Conservation (phyloP, 768 basidiomycete genomes). For the Amanita thiersii region DNA sequence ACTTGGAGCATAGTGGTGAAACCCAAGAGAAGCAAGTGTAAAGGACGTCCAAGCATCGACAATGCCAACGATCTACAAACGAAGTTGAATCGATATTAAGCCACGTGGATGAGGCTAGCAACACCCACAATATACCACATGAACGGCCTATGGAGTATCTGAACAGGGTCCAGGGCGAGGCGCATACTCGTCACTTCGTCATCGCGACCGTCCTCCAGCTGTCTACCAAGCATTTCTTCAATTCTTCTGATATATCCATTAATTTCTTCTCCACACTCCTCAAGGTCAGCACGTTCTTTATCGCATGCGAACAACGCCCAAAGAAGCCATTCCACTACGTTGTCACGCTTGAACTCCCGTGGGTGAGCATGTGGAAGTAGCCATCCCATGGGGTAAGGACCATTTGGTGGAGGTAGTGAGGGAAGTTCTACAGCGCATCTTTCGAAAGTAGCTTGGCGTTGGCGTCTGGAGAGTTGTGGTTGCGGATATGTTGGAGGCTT, state of each 20-base stretch:
- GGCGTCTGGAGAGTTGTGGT: slow-evolving; percentile 27
- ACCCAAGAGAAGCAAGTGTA: slow-evolving; percentile 34
- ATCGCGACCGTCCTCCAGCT: slow-evolving; percentile 32
- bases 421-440: slow-evolving; percentile 29
- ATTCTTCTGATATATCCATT: slow-evolving; percentile 33
- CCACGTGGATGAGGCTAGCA: not conserved
- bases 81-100: not conserved
- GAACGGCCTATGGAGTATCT: slow-evolving; percentile 46
- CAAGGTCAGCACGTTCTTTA: slow-evolving; percentile 16
- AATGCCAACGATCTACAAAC: slow-evolving; percentile 38
- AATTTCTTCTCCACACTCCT: slow-evolving; percentile 43
- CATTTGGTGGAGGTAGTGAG: slow-evolving; percentile 15
- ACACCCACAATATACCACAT: slow-evolving; percentile 54
- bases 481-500: slow-evolving; percentile 27
- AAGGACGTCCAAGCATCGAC: slow-evolving; percentile 39
- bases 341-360: slow-evolving; percentile 26
- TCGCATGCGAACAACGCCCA: slow-evolving; percentile 52
- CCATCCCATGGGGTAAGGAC: slow-evolving; percentile 30
- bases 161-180: slow-evolving; percentile 49
- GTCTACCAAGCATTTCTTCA: slow-evolving; percentile 30
- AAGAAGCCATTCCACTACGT: slow-evolving; percentile 53
- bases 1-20: slow-evolving; percentile 41
- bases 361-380: slow-evolving; percentile 40
- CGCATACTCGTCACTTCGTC: slow-evolving; percentile 35
- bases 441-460: slow-evolving; percentile 41